Conservation (phyloP, 306 rosid genomes). For the Macrotyloma uniflorum region DNA sequence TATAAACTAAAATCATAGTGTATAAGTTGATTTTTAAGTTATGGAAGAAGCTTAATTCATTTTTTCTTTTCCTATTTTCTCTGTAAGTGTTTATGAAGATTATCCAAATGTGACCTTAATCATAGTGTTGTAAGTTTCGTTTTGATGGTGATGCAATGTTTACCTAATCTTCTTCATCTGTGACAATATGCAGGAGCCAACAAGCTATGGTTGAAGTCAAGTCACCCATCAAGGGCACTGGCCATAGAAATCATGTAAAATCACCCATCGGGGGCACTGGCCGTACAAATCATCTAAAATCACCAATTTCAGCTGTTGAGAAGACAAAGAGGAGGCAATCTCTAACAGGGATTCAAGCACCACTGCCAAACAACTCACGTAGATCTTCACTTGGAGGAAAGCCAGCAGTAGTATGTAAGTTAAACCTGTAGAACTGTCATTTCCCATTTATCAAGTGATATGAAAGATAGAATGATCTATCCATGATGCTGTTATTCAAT, state of each 20-base stretch:
- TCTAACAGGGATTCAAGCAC: constrained; percentile 62
- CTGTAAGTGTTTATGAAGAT: neutral
- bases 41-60: neutral
- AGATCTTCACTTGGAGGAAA: constrained; percentile 87
- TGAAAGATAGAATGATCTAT: too few species aligned
- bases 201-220: constrained; percentile 54
- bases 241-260: constrained; percentile 40
- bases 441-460: too few species aligned
- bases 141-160: neutral
- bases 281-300: constrained; percentile 35
- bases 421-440: constrained; percentile 1
- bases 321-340: constrained; percentile 76
- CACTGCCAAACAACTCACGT: constrained; percentile 54
- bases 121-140: neutral
- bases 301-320: constrained; percentile 50
- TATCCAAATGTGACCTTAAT: neutral
- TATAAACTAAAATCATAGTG: neutral
- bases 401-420: constrained; percentile 55
- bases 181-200: constrained; percentile 65
- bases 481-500: neutral
- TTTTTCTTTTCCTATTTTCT: too few species aligned
- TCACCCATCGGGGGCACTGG: constrained; percentile 50
- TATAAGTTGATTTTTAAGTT: neutral
- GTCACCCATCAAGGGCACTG: constrained; percentile 49
- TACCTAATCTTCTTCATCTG: constrained; percentile 12